phyloP scores from a whole-genome alignment of 2,329 filamentous ascomycete genomes.

The Lachnum nothofagi region DNA sequence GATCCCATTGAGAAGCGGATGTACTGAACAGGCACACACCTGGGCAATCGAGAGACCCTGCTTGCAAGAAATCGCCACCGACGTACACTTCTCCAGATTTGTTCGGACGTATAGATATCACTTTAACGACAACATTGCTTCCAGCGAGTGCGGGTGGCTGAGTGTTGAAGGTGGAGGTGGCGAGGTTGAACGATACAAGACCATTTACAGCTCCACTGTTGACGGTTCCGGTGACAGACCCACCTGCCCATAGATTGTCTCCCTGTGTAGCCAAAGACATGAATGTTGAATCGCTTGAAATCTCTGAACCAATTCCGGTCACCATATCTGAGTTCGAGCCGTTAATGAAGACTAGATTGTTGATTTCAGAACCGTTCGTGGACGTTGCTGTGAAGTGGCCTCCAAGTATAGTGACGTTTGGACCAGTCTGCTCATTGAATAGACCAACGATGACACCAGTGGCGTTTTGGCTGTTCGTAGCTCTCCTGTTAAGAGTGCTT shows the following conservation, averaged over 20 bases:
- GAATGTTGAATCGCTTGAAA: constrained; percentile 71
- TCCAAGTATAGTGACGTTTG: constrained; percentile 81
- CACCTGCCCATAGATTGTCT: constrained; percentile 74
- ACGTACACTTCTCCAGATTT: constrained; percentile 73
- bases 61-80: constrained; percentile 76
- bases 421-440: constrained; percentile 65
- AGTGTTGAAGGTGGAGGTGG: constrained; percentile 54
- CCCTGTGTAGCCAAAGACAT: constrained; percentile 62
- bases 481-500: constrained; percentile 43
- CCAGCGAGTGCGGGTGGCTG: constrained; percentile 76
- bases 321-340: constrained; percentile 62
- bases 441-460: constrained; percentile 71
- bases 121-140: constrained; percentile 64
- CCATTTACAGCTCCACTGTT: constrained; percentile 61
- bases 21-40: constrained; percentile 77
- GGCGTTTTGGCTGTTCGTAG: constrained; percentile 40
- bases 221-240: constrained; percentile 67
- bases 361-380: constrained; percentile 63
- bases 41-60: constrained; percentile 76
- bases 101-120: constrained; percentile 64
- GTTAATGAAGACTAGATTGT: constrained; percentile 81
- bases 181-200: constrained; percentile 74
- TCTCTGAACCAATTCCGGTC: constrained; percentile 61
- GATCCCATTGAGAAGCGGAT: constrained; percentile 68
- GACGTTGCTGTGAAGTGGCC: constrained; percentile 75